Percentiles rank a stretch among this genome's conserved stretches.
Conservation (phyloP, 345 rosid species). For the Combretum micranthum region DNA sequence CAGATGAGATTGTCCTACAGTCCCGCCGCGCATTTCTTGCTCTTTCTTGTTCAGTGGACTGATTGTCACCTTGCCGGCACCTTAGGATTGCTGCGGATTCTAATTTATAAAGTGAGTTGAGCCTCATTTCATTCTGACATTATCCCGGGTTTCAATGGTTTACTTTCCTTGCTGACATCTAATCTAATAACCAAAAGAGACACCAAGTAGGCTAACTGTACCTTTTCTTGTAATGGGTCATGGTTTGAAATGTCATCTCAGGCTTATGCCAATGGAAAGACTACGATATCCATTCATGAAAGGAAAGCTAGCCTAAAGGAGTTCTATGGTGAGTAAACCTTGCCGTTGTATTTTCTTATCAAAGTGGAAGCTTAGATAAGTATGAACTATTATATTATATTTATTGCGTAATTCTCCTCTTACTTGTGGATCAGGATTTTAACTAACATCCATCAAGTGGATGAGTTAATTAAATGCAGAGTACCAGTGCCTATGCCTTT, state of each 20-base stretch:
- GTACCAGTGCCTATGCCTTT: neutral
- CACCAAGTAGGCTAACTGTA: neutral
- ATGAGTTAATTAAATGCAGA: no score
- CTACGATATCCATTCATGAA: conserved; percentile 76
- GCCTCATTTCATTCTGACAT: conserved; percentile 1
- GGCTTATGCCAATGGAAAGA: conserved; percentile 93
- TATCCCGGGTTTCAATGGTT: neutral
- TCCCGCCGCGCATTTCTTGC: conserved; percentile 77
- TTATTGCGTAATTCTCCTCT: no score
- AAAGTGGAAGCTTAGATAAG: no score
- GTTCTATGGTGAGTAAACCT: conserved; percentile 62
- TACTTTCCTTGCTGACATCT: no score
- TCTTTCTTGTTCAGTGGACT: conserved; percentile 95
- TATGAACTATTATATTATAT: no score
- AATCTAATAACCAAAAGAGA: no score
- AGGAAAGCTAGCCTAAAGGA: conserved; percentile 81
- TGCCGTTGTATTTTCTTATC: no score
- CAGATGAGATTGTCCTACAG: conserved; percentile 96
- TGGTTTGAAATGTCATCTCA: conserved; percentile 10
- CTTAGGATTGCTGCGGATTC: conserved; percentile 83
- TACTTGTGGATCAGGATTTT: no score
- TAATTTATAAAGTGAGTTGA: conserved; percentile 81
- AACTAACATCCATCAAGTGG: no score
- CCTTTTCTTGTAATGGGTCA: neutral
- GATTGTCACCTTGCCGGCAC: conserved; percentile 85